Evolutionary conservation across 2,329 filamentous ascomycete genomes (phyloP).

Genomic region (Exophiala mesophila): DNA sequence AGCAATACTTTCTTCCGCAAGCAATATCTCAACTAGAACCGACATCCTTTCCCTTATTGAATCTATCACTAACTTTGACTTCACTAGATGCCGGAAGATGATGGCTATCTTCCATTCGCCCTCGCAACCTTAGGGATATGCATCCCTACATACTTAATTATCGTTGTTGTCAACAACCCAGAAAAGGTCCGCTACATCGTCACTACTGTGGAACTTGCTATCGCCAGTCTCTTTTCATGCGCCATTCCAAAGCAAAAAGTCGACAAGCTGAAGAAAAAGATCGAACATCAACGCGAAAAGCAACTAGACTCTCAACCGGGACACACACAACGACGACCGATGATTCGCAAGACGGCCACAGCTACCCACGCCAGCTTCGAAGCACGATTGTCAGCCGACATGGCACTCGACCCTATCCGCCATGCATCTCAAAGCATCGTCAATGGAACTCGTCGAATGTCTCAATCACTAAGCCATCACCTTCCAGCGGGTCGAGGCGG

Average conservation of each 20-base stretch:
- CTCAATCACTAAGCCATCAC: slow-evolving; percentile 12
- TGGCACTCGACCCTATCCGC: slow-evolving; percentile 11
- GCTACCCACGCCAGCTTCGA: slow-evolving; percentile 18
- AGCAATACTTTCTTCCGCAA: too few species aligned
- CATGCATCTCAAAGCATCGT: slow-evolving; percentile 15
- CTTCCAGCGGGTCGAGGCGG: slow-evolving; percentile 5
- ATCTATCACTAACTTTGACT: too few species aligned
- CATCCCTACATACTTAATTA: slow-evolving; percentile 43
- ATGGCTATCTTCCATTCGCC: slow-evolving; percentile 36
- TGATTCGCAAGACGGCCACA: slow-evolving; percentile 11
- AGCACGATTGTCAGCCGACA: slow-evolving; percentile 12
- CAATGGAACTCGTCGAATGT: slow-evolving; percentile 15
- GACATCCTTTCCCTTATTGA: too few species aligned
- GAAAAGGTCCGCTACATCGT: slow-evolving; percentile 8
- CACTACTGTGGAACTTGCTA: slow-evolving; percentile 9
- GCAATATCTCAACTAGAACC: too few species aligned
- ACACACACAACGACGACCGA: not conserved
- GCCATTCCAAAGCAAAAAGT: slow-evolving; percentile 14
- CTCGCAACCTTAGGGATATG: slow-evolving; percentile 40
- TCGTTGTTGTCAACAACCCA: slow-evolving; percentile 38
- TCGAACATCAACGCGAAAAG: slow-evolving; percentile 7
- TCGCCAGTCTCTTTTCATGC: slow-evolving; percentile 10
- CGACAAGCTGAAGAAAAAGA: slow-evolving; percentile 16
- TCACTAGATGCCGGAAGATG: slow-evolving; percentile 41
- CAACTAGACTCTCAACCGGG: not conserved